Conservation (phyloP, 2,329 filamentous ascomycete genomes). For the Ophioceras dolichostomum region DNA sequence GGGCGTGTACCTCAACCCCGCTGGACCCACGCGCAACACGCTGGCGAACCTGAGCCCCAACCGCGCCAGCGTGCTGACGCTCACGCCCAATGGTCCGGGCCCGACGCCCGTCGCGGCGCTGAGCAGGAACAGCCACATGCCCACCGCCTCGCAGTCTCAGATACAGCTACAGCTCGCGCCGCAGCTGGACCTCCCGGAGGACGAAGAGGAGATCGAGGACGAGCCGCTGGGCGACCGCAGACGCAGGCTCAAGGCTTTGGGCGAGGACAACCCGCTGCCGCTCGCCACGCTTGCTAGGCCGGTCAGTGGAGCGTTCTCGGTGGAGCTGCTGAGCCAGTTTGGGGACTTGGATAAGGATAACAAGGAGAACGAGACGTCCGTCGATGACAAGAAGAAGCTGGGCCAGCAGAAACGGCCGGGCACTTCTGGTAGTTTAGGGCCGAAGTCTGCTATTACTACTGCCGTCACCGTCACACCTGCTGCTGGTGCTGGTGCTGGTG, state of each 20-base stretch:
- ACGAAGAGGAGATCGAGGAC: conserved; percentile 37
- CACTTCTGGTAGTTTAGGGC: no score
- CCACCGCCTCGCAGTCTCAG: conserved; percentile 6
- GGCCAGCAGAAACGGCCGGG: conserved; percentile 14
- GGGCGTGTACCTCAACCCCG: conserved; percentile 12
- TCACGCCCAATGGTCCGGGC: no score
- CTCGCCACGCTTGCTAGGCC: conserved; percentile 39
- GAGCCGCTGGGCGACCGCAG: conserved; percentile 58
- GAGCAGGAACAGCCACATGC: conserved; percentile 7
- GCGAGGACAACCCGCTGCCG: conserved; percentile 32
- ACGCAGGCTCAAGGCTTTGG: conserved; percentile 48
- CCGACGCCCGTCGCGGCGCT: conserved; percentile 5
- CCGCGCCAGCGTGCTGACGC: conserved; percentile 30
- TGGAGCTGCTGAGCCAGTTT: conserved; percentile 56
- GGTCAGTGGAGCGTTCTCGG: conserved; percentile 53
- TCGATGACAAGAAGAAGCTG: conserved; percentile 19
- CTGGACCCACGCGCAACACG: conserved; percentile 1
- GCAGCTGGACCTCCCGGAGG: conserved; percentile 11
- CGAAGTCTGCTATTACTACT: not conserved
- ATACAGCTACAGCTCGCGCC: conserved; percentile 4
- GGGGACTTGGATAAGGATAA: conserved; percentile 34
- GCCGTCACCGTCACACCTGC: no score
- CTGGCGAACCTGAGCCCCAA: conserved; percentile 14
- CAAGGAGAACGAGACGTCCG: conserved; percentile 8
- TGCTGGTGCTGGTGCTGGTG: no score